These are phyloP conservation scores for Fusarium sp. DNA, from an alignment of 2,329 filamentous ascomycete genomes.

Conservation along the genomic window DNA sequence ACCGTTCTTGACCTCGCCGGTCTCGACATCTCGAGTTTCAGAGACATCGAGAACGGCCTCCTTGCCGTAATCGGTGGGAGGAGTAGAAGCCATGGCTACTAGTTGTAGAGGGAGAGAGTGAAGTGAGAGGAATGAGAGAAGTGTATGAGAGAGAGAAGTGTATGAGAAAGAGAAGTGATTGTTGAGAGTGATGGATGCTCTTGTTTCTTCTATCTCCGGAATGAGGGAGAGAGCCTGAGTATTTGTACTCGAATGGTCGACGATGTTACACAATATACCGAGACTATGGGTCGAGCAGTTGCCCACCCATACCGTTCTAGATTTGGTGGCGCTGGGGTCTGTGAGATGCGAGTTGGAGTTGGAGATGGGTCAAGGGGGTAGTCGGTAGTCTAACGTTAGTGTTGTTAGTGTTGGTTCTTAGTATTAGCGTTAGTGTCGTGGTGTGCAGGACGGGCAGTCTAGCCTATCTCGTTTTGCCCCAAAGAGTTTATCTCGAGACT, in stretches of 20 bases:
- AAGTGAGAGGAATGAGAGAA: not conserved
- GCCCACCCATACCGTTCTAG: constrained; percentile 29
- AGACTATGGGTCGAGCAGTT: constrained; percentile 7
- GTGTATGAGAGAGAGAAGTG: not conserved
- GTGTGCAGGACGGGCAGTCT: constrained; percentile 37
- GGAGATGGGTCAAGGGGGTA: constrained; percentile 13
- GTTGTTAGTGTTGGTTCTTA: too few relatives aligned
- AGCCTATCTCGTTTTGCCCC: constrained; percentile 19
- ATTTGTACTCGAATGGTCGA: constrained; percentile 33
- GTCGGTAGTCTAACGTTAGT: not conserved
- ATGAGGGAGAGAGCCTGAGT: constrained; percentile 11
- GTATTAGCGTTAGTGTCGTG: constrained; percentile 1
- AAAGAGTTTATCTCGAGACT: constrained; percentile 31
- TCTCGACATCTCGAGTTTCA: constrained; percentile 34
- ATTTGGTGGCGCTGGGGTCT: constrained; percentile 28
- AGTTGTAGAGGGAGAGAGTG: not conserved
- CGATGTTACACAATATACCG: constrained; percentile 7
- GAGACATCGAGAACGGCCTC: constrained; percentile 33
- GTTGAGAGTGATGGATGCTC: constrained; percentile 36
- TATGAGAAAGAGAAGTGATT: not conserved
- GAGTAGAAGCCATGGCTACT: constrained; percentile 31
- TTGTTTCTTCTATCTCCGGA: constrained; percentile 25
- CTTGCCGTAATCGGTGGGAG: constrained; percentile 35
- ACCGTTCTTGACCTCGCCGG: constrained; percentile 34
- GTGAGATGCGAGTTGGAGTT: constrained; percentile 6